phyloP scores from a whole-genome alignment of 2,329 filamentous ascomycete genomes.

The Botrytis elliptica region DNA sequence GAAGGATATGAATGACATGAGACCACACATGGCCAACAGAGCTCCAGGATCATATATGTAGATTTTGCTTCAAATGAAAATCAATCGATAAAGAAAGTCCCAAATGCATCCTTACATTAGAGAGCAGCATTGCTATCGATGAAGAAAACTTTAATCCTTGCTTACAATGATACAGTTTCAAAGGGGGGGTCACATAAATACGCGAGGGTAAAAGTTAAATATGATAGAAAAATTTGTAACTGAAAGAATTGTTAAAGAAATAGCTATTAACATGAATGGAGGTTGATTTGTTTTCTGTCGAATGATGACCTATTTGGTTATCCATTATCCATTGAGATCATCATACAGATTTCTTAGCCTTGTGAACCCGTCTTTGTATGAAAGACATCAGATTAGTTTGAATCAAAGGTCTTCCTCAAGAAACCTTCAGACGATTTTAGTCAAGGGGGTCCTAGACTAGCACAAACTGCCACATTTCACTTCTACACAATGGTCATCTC shows the following conservation, averaged over 20 bases:
- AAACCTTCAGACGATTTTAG: not conserved
- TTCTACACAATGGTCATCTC: not conserved
- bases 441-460: not conserved
- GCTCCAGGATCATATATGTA: not conserved
- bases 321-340: not conserved
- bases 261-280: not conserved
- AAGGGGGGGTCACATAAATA: not conserved
- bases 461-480: not conserved
- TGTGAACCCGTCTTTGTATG: accelerated
- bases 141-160: not conserved
- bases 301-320: not conserved
- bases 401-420: not conserved
- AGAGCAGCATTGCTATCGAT: not conserved
- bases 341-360: not conserved
- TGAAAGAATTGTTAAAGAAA: not conserved
- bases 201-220: accelerated
- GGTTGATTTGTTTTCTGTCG: not conserved
- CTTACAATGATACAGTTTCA: not conserved
- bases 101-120: not conserved
- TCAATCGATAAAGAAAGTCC: not conserved
- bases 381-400: not conserved
- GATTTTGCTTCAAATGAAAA: not conserved
- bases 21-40: not conserved
- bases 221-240: not conserved
- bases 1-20: not conserved